Evolutionary conservation across 768 basidiomycete species (phyloP), one percentile per base, ranked within the genome.

Genomic region (Pisolithus sp.): DNA sequence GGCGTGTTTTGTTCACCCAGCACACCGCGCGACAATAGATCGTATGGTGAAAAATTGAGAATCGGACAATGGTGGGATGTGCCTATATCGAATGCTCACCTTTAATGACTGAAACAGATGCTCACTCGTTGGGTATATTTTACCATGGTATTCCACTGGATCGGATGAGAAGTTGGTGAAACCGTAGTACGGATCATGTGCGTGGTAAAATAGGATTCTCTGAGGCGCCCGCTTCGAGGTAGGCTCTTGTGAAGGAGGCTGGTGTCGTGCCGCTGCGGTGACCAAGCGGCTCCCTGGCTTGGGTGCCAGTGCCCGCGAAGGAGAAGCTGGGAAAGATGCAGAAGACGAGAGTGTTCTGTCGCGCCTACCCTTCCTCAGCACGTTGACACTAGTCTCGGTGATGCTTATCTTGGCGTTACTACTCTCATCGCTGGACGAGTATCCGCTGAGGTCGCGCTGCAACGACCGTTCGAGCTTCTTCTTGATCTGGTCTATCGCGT

Each of bases 31-130:
- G 20, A 30, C 15, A 13, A 36, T 42, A 20, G 20, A 5, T 42
- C 21, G 20, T 7, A 40, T 46, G 42, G 46, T 24, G n/a, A 24
- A 13, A 23, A 36, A 6, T 39, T 31, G 48, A 49, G 15, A 37
- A 40, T 24, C 23, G 12, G n/a, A 20, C 21, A 3, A 15, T 44
- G 20, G 43, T n/a, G 23, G 43, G 24, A 46, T 17, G 28, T 26
- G 24, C n/a, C 26, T 46, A 18, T 46, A 12, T 10, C 36, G 6
- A 15, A 26, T 21, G 15, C 66, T 63, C 42, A 69, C 70, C 67
- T 71, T 76, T 58, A 75, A 64, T 21, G 76, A 69, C 50, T 77
- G 75, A 46, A 74, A 77, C 38, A 78, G 56, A 55, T 77, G 77
- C 54, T 76, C 76, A 44, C 72, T 72, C 9, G 77, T 77, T 0